Percentiles rank a stretch among this genome's conserved stretches.
These are phyloP conservation scores for Diddensiella santjacobensis DNA, from an alignment of 805 yeast species.

Conservation along the genomic window DNA sequence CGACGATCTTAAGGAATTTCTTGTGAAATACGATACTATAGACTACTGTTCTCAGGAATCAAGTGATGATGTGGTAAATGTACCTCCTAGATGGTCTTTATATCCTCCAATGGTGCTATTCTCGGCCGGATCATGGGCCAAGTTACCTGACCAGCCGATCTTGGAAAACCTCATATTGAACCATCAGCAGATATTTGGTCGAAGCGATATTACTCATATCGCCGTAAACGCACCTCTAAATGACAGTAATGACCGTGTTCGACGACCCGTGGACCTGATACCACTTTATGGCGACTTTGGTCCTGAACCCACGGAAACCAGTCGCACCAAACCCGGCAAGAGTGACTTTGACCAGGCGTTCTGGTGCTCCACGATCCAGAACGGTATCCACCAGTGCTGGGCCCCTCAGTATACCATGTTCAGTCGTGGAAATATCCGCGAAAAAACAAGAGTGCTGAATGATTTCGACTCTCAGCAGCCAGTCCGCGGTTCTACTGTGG, in stretches of 20 bases:
- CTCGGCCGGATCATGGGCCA: constrained; percentile 33
- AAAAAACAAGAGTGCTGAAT: constrained; percentile 60
- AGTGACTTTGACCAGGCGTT: constrained; percentile 51
- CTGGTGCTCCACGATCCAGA: constrained; percentile 71
- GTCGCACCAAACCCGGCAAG: constrained; percentile 35
- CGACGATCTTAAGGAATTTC: background rate
- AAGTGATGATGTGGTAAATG: background rate
- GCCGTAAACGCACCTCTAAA: constrained; percentile 70
- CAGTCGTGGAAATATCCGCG: constrained; percentile 80
- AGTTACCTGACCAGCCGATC: background rate
- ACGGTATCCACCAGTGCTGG: constrained; percentile 77
- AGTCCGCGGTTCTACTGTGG: constrained; percentile 42
- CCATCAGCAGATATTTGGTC: constrained; percentile 19
- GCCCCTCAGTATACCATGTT: constrained; percentile 85
- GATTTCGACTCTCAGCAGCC: constrained; percentile 18
- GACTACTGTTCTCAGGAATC: background rate
- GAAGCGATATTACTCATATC: constrained; percentile 46
- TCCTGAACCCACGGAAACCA: constrained; percentile 17
- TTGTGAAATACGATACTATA: too few species aligned
- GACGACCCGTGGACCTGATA: constrained; percentile 59
- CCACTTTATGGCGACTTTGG: constrained; percentile 70
- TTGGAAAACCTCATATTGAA: constrained; percentile 27
- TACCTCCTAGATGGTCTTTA: constrained; percentile 53
- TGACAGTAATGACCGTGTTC: constrained; percentile 45
- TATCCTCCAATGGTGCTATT: constrained; percentile 68